Percentiles rank a stretch among this genome's conserved stretches.
Evolutionary conservation across 2,329 filamentous ascomycete genomes (phyloP).

Genomic region (Botrytis fragariae): DNA sequence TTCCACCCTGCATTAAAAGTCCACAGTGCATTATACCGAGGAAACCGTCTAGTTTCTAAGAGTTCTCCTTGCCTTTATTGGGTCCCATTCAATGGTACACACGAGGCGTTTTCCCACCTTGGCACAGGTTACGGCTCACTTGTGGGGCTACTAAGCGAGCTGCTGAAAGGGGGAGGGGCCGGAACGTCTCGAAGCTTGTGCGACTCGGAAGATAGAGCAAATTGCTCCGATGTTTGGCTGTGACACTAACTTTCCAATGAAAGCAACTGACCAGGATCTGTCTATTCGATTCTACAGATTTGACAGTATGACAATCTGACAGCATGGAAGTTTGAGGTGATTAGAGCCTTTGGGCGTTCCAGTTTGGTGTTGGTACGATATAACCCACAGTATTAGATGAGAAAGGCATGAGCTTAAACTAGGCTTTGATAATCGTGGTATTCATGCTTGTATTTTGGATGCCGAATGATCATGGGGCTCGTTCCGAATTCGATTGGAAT

Average conservation of each 20-base stretch:
- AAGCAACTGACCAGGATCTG: no score
- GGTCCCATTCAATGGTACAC: neutral
- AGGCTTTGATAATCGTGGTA: neutral
- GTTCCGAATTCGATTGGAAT: neutral
- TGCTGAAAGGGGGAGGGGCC: constrained; percentile 3
- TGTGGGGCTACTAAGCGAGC: constrained; percentile 8
- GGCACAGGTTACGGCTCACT: neutral
- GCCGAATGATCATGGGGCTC: neutral
- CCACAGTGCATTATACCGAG: no score
- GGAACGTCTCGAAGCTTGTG: neutral
- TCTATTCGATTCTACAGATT: neutral
- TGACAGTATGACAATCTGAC: neutral
- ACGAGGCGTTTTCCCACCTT: neutral
- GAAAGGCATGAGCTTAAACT: neutral
- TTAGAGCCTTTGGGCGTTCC: neutral
- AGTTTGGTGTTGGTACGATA: neutral
- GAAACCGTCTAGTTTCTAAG: neutral
- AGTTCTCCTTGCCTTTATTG: neutral
- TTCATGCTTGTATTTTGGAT: neutral
- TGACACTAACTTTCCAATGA: neutral
- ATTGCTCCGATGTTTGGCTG: neutral
- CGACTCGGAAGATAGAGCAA: neutral
- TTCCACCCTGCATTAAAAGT: neutral
- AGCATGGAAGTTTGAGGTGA: neutral
- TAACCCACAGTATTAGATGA: neutral